Percentiles rank a stretch among this genome's conserved stretches.
Conservation (phyloP, 352 stramenopile species). For the Peronospora tabacina region DNA sequence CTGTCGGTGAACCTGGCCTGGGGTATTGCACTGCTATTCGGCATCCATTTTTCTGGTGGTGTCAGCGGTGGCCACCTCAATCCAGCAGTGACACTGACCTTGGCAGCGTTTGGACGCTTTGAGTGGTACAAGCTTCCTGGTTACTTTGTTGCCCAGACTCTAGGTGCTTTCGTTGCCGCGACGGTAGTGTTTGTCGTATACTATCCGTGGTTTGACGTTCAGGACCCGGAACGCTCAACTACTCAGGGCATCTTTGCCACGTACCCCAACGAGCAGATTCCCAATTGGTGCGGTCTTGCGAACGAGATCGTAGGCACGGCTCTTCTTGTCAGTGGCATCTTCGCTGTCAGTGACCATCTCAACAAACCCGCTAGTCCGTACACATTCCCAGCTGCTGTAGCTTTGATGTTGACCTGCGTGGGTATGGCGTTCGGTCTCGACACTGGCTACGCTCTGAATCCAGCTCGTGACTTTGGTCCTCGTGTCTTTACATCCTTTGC, state of each 20-base stretch:
- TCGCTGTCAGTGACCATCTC: slow-evolving; percentile 32
- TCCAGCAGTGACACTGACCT: slow-evolving; percentile 41
- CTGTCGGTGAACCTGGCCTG: slow-evolving; percentile 43
- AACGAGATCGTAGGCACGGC: slow-evolving; percentile 40
- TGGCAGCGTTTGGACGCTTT: slow-evolving; percentile 36
- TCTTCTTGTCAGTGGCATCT: slow-evolving; percentile 36
- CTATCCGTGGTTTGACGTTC: slow-evolving; percentile 39
- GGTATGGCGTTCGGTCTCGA: slow-evolving; percentile 32
- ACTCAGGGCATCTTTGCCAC: slow-evolving; percentile 41
- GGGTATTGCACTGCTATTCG: slow-evolving; percentile 54
- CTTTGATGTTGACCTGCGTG: slow-evolving; percentile 28
- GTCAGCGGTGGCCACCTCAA: slow-evolving; percentile 60
- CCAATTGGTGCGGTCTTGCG: slow-evolving; percentile 32
- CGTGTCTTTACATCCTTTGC: slow-evolving; percentile 38
- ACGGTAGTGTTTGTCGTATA: slow-evolving; percentile 45
- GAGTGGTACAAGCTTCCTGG: slow-evolving; percentile 42
- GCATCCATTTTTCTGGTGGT: slow-evolving; percentile 42
- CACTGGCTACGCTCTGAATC: slow-evolving; percentile 37
- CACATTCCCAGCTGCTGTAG: slow-evolving; percentile 26
- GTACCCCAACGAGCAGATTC: slow-evolving; percentile 36
- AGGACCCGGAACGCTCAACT: slow-evolving; percentile 31
- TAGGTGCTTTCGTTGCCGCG: slow-evolving; percentile 39
- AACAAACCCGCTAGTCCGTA: slow-evolving; percentile 36
- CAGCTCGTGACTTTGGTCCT: slow-evolving; percentile 38
- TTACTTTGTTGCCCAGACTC: slow-evolving; percentile 40